phyloP scores from a whole-genome alignment of 371 early-diverging fungal species.

The Coemansia sp. region DNA sequence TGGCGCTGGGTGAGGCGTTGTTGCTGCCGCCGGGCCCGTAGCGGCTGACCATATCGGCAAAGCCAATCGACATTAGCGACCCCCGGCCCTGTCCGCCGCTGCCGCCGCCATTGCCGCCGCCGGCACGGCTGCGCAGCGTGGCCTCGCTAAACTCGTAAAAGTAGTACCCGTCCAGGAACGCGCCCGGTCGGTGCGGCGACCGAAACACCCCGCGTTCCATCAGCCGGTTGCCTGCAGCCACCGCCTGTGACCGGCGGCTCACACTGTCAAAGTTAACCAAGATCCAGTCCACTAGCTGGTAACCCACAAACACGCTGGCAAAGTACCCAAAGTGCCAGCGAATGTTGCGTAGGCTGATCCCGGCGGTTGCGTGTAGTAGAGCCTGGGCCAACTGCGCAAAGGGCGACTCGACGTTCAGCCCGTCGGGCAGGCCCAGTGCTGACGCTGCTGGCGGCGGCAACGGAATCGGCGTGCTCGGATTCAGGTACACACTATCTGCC shows the following conservation, averaged over 20 bases:
- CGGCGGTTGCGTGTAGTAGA: constrained; percentile 71
- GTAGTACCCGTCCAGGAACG: constrained; percentile 89
- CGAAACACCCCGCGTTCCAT: constrained; percentile 73
- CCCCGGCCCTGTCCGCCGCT: constrained; percentile 33
- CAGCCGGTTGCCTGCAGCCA: constrained; percentile 76
- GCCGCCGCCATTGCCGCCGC: constrained; percentile 25
- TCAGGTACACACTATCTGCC: constrained; percentile 21
- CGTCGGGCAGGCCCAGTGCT: constrained; percentile 13
- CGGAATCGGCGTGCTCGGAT: constrained; percentile 20
- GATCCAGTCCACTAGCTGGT: constrained; percentile 90
- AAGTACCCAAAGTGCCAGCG: constrained; percentile 88
- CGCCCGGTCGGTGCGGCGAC: constrained; percentile 71
- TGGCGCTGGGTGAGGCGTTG: constrained; percentile 31
- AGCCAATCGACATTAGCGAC: constrained; percentile 43
- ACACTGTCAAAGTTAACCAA: constrained; percentile 77
- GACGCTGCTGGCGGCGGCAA: constrained; percentile 21
- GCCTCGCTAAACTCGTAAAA: constrained; percentile 79
- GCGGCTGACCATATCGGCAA: constrained; percentile 19
- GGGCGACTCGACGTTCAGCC: constrained; percentile 44
- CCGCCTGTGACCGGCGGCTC: constrained; percentile 78
- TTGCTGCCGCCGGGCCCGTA: constrained; percentile 25
- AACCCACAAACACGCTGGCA: constrained; percentile 77
- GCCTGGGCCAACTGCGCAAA: constrained; percentile 61
- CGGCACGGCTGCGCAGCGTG: constrained; percentile 49
- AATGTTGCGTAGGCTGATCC: constrained; percentile 74